Base-by-base conservation (phyloP, 2,329 filamentous ascomycete species). In the Orbilia oligospora region DNA sequence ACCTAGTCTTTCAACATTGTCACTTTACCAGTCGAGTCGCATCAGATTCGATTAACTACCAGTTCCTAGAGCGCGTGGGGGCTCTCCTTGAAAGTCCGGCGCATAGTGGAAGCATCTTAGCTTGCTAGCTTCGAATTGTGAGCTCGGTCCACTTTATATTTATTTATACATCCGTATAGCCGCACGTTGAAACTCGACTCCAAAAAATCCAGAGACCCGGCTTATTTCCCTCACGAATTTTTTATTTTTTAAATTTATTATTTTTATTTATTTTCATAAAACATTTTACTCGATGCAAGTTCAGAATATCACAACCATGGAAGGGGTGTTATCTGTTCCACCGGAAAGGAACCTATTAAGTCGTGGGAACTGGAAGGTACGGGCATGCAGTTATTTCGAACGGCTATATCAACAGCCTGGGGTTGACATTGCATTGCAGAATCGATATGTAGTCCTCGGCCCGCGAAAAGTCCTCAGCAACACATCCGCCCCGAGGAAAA, bases 321-420 rank as follows among this genome's bases (percentile, higher is more conserved):
- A 79, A 51, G 76, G 76, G 27, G 58, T 71, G 61, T 70, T 79
- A 20, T 58, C 76, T 33, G 65, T 79, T 53, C 76, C 76, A 46
- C 76, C 76, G 38, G 76, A 71, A 33, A 73, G 65, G 58, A 79
- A 79, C 22, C 20, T 79, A 49, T 48, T 79, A 24, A 79, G 70
- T 46, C 76, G 76, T 51, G 76, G 76, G n/a, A 79, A 73, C 66
- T 79, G 76, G 76, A 79, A 79, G 58, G 76, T 79, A 68, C 51
- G 18, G n/a, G n/a, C 46, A 16, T 44, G 41, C 41, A 38, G 41
- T n/a, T 30, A 18, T 30, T 38, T 22, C 20, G 22, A 38, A 20
- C 18, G 41, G n/a, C 18, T 61, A 41, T 53, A 46, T 56, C 48
- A 55, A 18, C 33, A 30, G 18, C 10, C 53, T 69, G 38, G 56